Conservation (phyloP, 177 flowering plant genomes). For the Tripterygium wilfordii region DNA sequence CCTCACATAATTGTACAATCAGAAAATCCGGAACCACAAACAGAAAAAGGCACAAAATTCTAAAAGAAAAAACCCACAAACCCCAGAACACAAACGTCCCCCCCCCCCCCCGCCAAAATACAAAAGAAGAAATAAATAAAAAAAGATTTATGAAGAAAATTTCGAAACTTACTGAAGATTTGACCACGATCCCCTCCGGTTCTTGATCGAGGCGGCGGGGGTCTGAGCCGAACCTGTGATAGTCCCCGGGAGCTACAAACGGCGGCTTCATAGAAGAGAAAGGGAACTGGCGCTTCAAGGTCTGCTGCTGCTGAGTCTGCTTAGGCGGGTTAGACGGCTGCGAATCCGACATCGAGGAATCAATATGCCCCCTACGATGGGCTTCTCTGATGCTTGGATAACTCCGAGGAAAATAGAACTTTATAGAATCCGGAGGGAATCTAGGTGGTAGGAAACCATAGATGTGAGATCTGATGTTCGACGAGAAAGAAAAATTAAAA, state of each 20-base stretch:
- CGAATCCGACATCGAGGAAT: constrained; percentile 15
- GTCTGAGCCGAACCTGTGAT: constrained; percentile 49
- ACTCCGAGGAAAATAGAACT: not conserved
- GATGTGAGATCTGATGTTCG: constrained; percentile 21
- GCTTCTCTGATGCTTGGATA: too few relatives aligned
- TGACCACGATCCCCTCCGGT: constrained; percentile 46
- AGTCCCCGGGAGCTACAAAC: constrained; percentile 50
- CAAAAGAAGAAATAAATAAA: not conserved
- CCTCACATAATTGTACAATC: not conserved
- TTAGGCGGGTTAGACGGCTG: constrained; percentile 11
- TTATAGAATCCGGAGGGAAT: not conserved
- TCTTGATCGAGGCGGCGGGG: constrained; percentile 31
- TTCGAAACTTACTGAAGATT: constrained; percentile 41
- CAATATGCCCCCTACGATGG: too few relatives aligned
- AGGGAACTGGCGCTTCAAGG: constrained; percentile 40
- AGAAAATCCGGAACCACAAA: too few relatives aligned
- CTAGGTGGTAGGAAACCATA: not conserved
- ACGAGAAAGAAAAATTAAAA: constrained; percentile 11
- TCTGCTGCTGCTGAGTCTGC: constrained; percentile 14
- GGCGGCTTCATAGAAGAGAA: constrained; percentile 69
- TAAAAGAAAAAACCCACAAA: too few relatives aligned
- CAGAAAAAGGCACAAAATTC: too few relatives aligned
- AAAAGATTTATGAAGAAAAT: not conserved
- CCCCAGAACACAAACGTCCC: too few relatives aligned
- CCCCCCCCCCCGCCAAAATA: too few relatives aligned